These are phyloP conservation scores for Hypomyces rosellus DNA, from an alignment of 2,329 filamentous ascomycete species.

Conservation along the genomic window DNA sequence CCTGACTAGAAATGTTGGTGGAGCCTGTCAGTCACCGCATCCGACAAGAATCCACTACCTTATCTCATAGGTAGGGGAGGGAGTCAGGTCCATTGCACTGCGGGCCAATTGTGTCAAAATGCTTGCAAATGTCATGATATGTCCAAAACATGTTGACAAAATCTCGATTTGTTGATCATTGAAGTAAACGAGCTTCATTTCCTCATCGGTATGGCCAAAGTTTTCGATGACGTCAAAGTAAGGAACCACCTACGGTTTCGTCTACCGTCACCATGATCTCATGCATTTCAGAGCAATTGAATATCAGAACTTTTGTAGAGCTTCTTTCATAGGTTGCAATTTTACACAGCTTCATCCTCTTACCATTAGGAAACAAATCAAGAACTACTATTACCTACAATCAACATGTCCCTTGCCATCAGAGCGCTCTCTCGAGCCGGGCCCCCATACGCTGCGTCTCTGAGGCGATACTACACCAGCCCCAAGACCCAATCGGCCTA, in stretches of 20 bases:
- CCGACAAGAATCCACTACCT: no score
- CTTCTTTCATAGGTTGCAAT: background rate
- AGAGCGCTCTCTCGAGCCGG: slow-evolving; percentile 12
- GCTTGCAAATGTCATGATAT: no score
- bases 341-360: background rate
- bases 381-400: background rate
- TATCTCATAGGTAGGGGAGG: no score
- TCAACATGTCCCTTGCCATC: slow-evolving; percentile 15
- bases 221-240: slow-evolving; percentile 5
- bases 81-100: no score
- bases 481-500: slow-evolving; percentile 28
- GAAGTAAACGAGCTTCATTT: no score
- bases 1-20: no score
- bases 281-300: background rate
- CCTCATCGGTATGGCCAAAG: background rate
- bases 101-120: no score
- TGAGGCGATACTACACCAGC: slow-evolving; percentile 28
- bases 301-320: background rate
- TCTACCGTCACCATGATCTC: slow-evolving; percentile 11
- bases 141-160: background rate
- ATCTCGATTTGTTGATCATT: background rate
- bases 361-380: background rate
- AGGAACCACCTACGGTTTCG: background rate
- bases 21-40: no score
- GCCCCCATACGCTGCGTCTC: no score